A percentile compares a stretch with the other conserved stretches of the same genome.
These are phyloP conservation scores for Vicia villosa DNA, from an alignment of 306 rosid genomes.

Conservation along the genomic window DNA sequence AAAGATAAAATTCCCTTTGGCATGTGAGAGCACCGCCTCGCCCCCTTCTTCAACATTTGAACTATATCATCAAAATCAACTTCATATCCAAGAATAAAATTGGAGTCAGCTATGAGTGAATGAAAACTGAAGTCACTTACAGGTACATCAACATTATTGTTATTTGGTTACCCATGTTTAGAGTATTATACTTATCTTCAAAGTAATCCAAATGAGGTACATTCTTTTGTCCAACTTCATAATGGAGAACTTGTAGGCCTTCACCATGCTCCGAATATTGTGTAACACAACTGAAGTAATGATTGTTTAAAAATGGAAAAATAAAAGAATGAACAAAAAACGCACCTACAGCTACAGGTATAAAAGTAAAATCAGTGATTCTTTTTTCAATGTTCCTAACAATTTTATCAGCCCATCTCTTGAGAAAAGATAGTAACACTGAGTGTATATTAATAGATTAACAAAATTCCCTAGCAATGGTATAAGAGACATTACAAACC, in stretches of 20 bases:
- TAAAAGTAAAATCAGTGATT: too few species aligned
- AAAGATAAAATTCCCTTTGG: conserved; percentile 79
- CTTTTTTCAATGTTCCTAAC: too few species aligned
- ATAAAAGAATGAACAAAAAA: too few species aligned
- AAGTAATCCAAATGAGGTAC: conserved; percentile 87
- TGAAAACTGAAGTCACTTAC: conserved; percentile 50
- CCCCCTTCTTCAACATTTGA: conserved; percentile 99
- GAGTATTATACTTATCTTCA: conserved; percentile 59
- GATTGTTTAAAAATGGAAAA: too few species aligned
- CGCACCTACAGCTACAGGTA: too few species aligned
- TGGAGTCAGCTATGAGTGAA: too few species aligned
- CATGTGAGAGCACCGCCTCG: conserved; percentile 90
- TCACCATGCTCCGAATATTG: conserved; percentile 98
- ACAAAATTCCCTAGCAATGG: background rate
- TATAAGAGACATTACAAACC: conserved; percentile 52
- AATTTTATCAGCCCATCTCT: too few species aligned
- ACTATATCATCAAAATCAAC: conserved; percentile 51
- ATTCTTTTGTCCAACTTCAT: conserved; percentile 94
- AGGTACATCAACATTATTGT: conserved; percentile 93
- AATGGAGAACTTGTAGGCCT: conserved; percentile 90
- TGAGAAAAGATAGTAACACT: background rate
- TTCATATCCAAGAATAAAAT: background rate
- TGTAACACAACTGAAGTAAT: too few species aligned
- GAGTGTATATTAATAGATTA: background rate
- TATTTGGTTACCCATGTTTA: conserved; percentile 84